A percentile compares a stretch with the other conserved stretches of the same genome.
These are phyloP conservation scores for Postia placenta DNA, from an alignment of 768 basidiomycete species.

Conservation along the genomic window DNA sequence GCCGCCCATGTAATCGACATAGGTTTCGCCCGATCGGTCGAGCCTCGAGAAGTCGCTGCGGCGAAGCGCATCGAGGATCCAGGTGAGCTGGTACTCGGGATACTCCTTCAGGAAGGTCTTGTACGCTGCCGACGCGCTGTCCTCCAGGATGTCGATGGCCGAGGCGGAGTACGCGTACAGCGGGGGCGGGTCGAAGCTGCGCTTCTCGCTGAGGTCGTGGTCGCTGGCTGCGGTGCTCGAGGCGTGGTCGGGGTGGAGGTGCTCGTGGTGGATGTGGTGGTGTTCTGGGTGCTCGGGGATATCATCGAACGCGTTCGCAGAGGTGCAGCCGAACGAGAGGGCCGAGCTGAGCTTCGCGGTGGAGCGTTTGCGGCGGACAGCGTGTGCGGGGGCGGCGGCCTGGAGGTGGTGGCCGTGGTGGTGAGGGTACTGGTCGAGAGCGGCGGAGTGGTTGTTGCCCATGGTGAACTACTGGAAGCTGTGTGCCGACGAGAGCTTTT, in stretches of 20 bases:
- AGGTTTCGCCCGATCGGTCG: constrained; percentile 56
- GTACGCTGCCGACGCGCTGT: constrained; percentile 38
- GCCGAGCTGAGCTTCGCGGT: constrained; percentile 17
- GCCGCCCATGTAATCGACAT: constrained; percentile 86
- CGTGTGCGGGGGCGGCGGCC: not conserved
- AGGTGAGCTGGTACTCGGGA: constrained; percentile 28
- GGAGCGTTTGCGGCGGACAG: constrained; percentile 18
- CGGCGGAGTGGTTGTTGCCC: constrained; percentile 17
- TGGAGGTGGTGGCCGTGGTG: not conserved
- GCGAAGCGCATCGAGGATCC: constrained; percentile 28
- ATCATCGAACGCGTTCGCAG: constrained; percentile 5
- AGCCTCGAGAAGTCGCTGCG: constrained; percentile 27
- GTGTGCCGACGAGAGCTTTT: not conserved
- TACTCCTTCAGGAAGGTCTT: constrained; percentile 36
- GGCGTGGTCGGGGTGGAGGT: constrained; percentile 11
- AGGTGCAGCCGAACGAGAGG: constrained; percentile 22
- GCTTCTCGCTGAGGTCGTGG: constrained; percentile 4
- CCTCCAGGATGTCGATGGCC: constrained; percentile 22
- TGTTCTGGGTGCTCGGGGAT: too few relatives aligned
- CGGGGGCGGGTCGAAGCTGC: constrained; percentile 22
- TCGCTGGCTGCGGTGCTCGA: constrained; percentile 5
- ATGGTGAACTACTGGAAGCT: constrained; percentile 6
- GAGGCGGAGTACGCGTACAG: constrained; percentile 19
- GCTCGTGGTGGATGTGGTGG: constrained; percentile 9
- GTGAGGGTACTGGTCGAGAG: constrained; percentile 1